phyloP scores from a whole-genome alignment of 2,329 filamentous ascomycete genomes.

The Tetracladium maxilliforme region DNA sequence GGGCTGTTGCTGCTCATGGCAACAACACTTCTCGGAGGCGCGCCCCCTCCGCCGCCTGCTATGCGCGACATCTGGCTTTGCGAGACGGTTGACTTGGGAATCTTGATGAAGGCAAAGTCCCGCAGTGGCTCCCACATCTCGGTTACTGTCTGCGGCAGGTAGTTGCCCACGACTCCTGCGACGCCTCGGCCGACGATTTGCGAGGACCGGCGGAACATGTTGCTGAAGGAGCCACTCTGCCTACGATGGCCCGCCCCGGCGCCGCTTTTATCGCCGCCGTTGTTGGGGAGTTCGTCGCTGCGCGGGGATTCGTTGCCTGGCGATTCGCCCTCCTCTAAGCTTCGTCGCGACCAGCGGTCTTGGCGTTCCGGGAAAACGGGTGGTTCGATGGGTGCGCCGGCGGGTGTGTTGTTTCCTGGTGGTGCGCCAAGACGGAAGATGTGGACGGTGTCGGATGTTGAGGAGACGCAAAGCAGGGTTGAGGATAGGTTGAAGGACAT shows the following conservation, averaged over 20 bases:
- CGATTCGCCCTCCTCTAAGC: conserved; percentile 24
- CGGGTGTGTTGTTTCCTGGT: conserved; percentile 11
- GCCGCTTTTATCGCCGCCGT: conserved; percentile 12
- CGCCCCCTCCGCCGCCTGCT: conserved; percentile 19
- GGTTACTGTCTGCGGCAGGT: conserved; percentile 82
- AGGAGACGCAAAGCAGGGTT: conserved; percentile 87
- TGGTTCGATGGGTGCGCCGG: conserved; percentile 6
- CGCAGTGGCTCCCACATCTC: conserved; percentile 95
- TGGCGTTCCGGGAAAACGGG: conserved; percentile 10
- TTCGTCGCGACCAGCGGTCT: conserved; percentile 28
- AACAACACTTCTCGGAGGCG: conserved; percentile 75
- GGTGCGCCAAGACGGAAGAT: conserved; percentile 67
- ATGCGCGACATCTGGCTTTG: no score
- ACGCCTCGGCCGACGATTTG: conserved; percentile 85
- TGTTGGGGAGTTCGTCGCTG: conserved; percentile 21
- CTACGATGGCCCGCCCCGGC: conserved; percentile 21
- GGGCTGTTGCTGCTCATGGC: conserved; percentile 91
- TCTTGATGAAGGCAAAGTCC: conserved; percentile 93
- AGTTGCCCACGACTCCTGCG: conserved; percentile 78
- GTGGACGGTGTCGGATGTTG: conserved; percentile 89
- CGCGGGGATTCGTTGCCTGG: conserved; percentile 11
- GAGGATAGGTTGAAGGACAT: conserved; percentile 98
- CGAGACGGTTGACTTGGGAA: conserved; percentile 63
- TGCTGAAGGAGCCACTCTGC: conserved; percentile 68
- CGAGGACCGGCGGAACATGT: conserved; percentile 83